A percentile compares a stretch with the other conserved stretches of the same genome.
These are phyloP conservation scores for Backusella circina DNA, from an alignment of 192 early-diverging fungal genomes.

Conservation along the genomic window DNA sequence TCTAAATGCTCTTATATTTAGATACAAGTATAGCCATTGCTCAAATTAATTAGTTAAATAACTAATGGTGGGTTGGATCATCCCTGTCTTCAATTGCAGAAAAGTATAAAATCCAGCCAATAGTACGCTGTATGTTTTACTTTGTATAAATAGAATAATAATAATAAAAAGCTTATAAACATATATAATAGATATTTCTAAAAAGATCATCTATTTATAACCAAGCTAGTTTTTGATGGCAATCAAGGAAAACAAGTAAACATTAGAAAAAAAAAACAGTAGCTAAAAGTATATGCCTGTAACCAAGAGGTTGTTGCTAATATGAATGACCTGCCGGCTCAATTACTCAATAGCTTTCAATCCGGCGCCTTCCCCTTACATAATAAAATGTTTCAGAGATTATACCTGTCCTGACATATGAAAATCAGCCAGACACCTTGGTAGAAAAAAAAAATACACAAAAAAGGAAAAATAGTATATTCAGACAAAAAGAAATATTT, in stretches of 20 bases:
- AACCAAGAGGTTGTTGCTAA: background rate
- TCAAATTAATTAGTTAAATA: background rate
- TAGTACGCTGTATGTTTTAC: background rate
- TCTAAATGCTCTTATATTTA: background rate
- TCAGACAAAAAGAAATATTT: no score
- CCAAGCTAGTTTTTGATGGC: background rate
- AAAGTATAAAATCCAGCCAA: background rate
- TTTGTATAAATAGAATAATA: background rate
- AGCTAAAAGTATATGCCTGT: background rate
- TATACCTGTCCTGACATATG: background rate
- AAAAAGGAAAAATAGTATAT: background rate
- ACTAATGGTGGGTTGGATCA: background rate
- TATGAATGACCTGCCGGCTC: background rate
- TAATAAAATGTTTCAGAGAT: background rate
- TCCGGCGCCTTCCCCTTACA: background rate
- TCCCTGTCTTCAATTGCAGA: background rate
- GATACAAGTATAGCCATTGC: background rate
- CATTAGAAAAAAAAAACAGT: background rate
- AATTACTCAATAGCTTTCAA: background rate
- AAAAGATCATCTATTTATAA: background rate
- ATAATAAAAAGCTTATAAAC: background rate
- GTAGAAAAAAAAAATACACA: background rate
- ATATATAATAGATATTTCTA: background rate
- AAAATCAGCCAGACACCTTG: background rate
- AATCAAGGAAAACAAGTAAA: background rate